These are phyloP conservation scores for Favolaschia claudopus DNA, from an alignment of 768 basidiomycete species.

Conservation along the genomic window DNA sequence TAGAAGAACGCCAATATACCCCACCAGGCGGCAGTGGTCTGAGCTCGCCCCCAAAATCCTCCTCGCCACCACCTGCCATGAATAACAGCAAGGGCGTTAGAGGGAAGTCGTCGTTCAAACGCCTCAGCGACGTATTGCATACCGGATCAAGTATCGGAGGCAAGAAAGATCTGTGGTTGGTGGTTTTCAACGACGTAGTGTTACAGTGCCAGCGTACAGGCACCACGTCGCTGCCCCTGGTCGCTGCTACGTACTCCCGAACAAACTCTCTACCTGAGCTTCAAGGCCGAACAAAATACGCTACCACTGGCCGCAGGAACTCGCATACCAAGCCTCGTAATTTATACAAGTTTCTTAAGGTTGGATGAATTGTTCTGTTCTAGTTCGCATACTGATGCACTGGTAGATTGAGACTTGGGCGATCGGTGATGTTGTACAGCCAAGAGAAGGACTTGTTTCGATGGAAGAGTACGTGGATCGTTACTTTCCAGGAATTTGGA, in stretches of 20 bases:
- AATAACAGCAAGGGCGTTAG: constrained; percentile 71
- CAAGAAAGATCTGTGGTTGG: constrained; percentile 92
- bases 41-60: constrained; percentile 43
- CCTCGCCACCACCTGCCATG: constrained; percentile 50
- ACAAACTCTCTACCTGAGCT: constrained; percentile 85
- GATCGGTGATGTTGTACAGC: constrained; percentile 78
- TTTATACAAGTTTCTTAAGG: constrained; percentile 93
- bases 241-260: constrained; percentile 69
- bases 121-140: constrained; percentile 88
- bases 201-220: constrained; percentile 91
- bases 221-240: constrained; percentile 83
- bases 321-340: constrained; percentile 87
- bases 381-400: constrained; percentile 10
- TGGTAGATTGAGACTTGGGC: constrained; percentile 86
- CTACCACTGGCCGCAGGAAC: constrained; percentile 78
- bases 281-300: constrained; percentile 85
- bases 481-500: not conserved
- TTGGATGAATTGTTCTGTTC: constrained; percentile 36
- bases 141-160: constrained; percentile 61
- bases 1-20: constrained; percentile 78
- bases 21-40: constrained; percentile 43
- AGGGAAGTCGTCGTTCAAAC: constrained; percentile 87
- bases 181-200: constrained; percentile 95
- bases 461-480: constrained; percentile 84
- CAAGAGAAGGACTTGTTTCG: constrained; percentile 80